phyloP scores from a whole-genome alignment of 345 rosid species.

The Arabis alpina region DNA sequence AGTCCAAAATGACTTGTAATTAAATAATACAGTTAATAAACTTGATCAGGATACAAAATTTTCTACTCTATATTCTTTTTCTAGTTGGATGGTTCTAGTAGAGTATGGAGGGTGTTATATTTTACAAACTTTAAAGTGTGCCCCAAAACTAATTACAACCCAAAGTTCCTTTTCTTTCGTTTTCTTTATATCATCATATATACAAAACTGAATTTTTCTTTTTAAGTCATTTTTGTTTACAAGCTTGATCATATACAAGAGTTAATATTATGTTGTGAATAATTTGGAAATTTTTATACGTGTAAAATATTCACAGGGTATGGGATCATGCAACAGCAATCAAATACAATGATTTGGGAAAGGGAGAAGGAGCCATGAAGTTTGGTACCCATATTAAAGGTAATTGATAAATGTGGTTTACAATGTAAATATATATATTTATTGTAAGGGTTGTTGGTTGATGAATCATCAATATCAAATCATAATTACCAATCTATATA shows the following conservation, averaged over 20 bases:
- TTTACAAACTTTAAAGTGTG: too few species aligned
- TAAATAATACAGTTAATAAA: too few species aligned
- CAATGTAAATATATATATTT: slow-evolving; percentile 10
- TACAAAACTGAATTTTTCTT: too few species aligned
- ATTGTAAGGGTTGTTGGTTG: slow-evolving; percentile 27
- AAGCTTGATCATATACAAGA: slow-evolving; percentile 11
- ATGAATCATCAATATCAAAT: not conserved
- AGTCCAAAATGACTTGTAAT: too few species aligned
- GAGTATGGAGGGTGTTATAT: too few species aligned
- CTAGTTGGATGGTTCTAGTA: too few species aligned
- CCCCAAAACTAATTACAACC: too few species aligned
- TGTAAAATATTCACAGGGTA: slow-evolving; percentile 21
- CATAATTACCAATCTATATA: not conserved
- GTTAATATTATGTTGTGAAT: not conserved
- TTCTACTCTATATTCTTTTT: too few species aligned
- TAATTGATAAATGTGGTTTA: slow-evolving; percentile 25
- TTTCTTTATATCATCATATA: not conserved
- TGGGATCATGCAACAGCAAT: slow-evolving; percentile 40
- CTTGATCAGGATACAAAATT: too few species aligned
- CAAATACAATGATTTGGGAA: slow-evolving; percentile 39
- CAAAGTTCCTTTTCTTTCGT: not conserved
- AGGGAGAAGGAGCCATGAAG: slow-evolving; percentile 40
- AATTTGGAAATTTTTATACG: not conserved
- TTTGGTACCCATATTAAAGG: slow-evolving; percentile 40
- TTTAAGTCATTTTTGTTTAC: slow-evolving; percentile 8